Evolutionary conservation across 2,329 filamentous ascomycete genomes (phyloP).

Genomic region (Chalaropsis thielavioides): DNA sequence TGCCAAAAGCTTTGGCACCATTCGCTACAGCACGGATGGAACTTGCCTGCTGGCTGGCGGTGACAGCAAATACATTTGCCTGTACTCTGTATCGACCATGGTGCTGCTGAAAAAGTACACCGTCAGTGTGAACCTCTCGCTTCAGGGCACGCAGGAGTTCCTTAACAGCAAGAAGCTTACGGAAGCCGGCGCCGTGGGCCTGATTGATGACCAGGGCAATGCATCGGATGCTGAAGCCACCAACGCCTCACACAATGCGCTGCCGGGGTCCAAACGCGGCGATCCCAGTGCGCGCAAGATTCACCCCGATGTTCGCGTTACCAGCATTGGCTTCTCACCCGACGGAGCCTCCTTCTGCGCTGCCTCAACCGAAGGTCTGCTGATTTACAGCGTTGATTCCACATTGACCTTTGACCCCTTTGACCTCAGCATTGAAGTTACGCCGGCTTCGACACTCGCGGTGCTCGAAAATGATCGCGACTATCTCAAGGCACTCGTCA

Average conservation of each 20-base stretch:
- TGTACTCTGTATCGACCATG: constrained; percentile 90
- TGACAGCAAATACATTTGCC: constrained; percentile 95
- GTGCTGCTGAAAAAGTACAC: constrained; percentile 90
- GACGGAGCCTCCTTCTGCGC: constrained; percentile 86
- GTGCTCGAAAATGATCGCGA: constrained; percentile 55
- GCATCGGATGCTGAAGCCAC: constrained; percentile 54
- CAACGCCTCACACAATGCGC: constrained; percentile 67
- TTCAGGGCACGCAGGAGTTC: constrained; percentile 93
- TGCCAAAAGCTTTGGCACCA: constrained; percentile 78
- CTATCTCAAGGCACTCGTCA: constrained; percentile 82
- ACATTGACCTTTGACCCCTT: constrained; percentile 84
- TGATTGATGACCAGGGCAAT: constrained; percentile 59
- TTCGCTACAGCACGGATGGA: constrained; percentile 85
- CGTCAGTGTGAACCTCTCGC: constrained; percentile 85
- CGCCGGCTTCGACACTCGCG: constrained; percentile 65
- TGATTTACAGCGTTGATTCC: constrained; percentile 85
- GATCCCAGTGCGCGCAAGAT: constrained; percentile 68
- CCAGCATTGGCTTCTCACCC: constrained; percentile 73
- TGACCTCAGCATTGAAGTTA: constrained; percentile 87
- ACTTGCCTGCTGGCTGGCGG: constrained; percentile 79
- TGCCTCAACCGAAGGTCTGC: constrained; percentile 80
- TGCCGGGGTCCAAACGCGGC: constrained; percentile 71
- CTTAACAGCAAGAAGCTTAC: constrained; percentile 85
- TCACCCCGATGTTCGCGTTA: constrained; percentile 70
- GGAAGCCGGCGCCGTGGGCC: constrained; percentile 68